These are phyloP conservation scores for Barbatosphaeria neglecta DNA, from an alignment of 495 filamentous ascomycete species.

Conservation along the genomic window DNA sequence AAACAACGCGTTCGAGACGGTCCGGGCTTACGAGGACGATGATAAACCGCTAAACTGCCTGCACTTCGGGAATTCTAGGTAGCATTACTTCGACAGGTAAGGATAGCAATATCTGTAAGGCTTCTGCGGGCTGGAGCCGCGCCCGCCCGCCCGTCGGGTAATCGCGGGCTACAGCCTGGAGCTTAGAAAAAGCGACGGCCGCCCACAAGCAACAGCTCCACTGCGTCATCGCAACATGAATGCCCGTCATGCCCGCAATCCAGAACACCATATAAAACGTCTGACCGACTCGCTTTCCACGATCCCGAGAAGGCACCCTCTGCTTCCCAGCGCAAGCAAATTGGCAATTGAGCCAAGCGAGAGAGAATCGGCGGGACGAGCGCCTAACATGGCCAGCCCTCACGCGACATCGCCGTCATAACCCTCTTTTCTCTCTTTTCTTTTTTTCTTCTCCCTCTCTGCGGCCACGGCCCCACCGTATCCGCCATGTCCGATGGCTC, in stretches of 20 bases:
- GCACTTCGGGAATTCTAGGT: no score
- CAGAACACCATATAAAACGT: not conserved
- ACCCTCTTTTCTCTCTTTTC: not conserved
- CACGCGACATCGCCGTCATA: not conserved
- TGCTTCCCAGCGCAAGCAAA: not conserved
- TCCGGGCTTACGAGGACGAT: no score
- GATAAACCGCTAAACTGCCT: no score
- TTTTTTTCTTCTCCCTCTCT: not conserved
- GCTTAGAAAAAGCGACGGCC: no score
- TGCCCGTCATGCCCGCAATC: not conserved
- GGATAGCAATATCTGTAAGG: no score
- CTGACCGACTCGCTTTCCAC: not conserved
- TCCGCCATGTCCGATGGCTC: conserved; percentile 24
- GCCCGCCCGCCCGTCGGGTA: no score
- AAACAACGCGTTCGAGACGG: no score
- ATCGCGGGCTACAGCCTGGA: not conserved
- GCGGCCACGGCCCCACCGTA: no score
- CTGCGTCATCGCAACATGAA: not conserved
- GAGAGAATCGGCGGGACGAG: not conserved
- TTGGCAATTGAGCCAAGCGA: not conserved
- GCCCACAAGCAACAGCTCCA: not conserved
- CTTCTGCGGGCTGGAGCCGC: no score
- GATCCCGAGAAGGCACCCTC: not conserved
- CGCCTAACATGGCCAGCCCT: not conserved
- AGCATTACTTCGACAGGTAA: no score